phyloP scores from a whole-genome alignment of 129 eudicot genomes.

The Gnaphalium uliginosum region DNA sequence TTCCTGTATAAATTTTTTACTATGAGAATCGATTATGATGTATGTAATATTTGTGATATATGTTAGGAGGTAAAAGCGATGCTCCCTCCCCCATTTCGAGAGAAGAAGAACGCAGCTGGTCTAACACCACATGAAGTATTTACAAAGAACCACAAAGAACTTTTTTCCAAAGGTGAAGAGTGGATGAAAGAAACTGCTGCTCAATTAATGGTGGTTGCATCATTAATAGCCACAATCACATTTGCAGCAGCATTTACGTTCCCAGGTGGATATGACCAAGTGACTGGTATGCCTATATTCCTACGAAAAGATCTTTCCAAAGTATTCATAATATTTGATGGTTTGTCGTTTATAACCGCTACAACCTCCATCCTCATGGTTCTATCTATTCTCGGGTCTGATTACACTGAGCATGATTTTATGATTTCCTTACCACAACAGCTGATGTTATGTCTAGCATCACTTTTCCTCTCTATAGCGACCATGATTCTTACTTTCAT shows the following conservation, averaged over 20 bases:
- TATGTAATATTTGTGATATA: not conserved
- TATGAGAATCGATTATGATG: not conserved
- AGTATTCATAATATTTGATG: not conserved
- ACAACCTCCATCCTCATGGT: constrained; percentile 4
- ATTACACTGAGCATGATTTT: not conserved
- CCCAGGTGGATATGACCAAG: not conserved
- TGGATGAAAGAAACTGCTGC: constrained; percentile 13
- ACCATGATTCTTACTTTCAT: not conserved
- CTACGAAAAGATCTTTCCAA: not conserved
- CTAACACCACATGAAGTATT: not conserved
- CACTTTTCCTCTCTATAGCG: not conserved
- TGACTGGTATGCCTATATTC: not conserved
- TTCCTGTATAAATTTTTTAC: not conserved
- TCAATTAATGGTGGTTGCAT: constrained; percentile 2
- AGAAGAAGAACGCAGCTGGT: constrained; percentile 2
- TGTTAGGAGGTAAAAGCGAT: not conserved
- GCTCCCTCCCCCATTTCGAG: not conserved
- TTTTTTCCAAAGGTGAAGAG: constrained; percentile 1
- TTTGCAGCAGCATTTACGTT: not conserved
- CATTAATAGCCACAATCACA: not conserved
- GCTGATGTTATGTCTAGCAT: not conserved
- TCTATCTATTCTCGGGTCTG: constrained; percentile 1
- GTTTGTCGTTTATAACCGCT: constrained; percentile 1
- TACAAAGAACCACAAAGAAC: constrained; percentile 1
- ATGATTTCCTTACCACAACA: not conserved